A percentile compares a stretch with the other conserved stretches of the same genome.
Conservation (phyloP, 768 basidiomycete species). For the Mycena amicta region DNA sequence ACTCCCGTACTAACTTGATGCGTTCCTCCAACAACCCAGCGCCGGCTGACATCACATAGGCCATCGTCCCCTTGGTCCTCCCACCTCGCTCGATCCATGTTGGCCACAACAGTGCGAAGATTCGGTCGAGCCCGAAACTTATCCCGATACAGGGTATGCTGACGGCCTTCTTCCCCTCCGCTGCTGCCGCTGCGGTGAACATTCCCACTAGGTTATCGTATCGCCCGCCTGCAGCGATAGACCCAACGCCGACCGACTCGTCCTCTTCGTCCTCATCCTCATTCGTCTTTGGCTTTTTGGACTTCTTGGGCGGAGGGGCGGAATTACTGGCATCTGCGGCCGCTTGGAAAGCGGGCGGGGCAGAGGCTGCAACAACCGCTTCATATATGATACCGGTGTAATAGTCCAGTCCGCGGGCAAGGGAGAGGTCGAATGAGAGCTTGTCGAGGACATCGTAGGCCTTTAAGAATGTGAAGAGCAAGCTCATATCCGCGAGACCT, state of each 20-base stretch:
- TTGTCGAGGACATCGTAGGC: conserved; percentile 80
- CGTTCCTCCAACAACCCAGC: conserved; percentile 88
- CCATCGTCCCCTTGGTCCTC: conserved; percentile 89
- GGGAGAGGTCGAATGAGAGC: conserved; percentile 94
- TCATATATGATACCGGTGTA: conserved; percentile 99
- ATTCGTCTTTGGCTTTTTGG: conserved; percentile 48
- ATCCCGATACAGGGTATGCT: conserved; percentile 89
- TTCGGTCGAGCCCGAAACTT: conserved; percentile 89
- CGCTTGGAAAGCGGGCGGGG: conserved; percentile 88
- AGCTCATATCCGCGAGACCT: conserved; percentile 84
- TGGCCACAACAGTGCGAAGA: conserved; percentile 90
- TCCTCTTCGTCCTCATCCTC: conserved; percentile 82
- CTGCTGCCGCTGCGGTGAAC: conserved; percentile 83
- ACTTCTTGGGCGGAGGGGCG: conserved; percentile 32
- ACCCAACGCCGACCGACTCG: conserved; percentile 93
- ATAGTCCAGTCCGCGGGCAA: conserved; percentile 97
- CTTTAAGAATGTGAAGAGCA: conserved; percentile 80
- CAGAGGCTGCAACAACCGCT: conserved; percentile 90
- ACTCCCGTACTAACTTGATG: conserved; percentile 73
- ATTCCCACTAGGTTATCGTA: conserved; percentile 95
- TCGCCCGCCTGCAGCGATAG: conserved; percentile 96
- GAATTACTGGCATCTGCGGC: conserved; percentile 52
- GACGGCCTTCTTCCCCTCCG: conserved; percentile 65
- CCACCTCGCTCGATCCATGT: conserved; percentile 80
- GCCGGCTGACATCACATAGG: conserved; percentile 89